These are phyloP conservation scores for Pythium pyrilobum DNA, from an alignment of 352 stramenopile species.

Conservation along the genomic window DNA sequence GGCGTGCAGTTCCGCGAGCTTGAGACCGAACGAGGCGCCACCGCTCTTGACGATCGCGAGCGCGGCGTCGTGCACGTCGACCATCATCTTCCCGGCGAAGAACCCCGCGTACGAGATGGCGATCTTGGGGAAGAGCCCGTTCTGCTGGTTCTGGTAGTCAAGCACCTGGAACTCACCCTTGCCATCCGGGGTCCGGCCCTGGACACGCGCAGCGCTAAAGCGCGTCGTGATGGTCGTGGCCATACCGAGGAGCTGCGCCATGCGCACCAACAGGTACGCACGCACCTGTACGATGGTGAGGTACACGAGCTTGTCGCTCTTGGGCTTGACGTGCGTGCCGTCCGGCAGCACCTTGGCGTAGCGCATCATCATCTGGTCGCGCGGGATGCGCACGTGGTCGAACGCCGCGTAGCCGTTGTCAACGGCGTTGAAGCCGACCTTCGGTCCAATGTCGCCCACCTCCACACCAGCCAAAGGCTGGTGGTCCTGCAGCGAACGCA, in stretches of 20 bases:
- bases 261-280: slow-evolving; percentile 18
- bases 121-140: slow-evolving; percentile 39
- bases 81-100: slow-evolving; percentile 28
- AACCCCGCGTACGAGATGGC: slow-evolving; percentile 36
- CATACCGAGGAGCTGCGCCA: slow-evolving; percentile 9
- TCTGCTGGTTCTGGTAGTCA: slow-evolving; percentile 57
- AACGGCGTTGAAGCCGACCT: slow-evolving; percentile 89
- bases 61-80: slow-evolving; percentile 28
- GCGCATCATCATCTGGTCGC: slow-evolving; percentile 52
- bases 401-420: slow-evolving; percentile 91
- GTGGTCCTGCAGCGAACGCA: slow-evolving; percentile 80
- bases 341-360: slow-evolving; percentile 45
- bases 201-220: slow-evolving; percentile 45
- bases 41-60: slow-evolving; percentile 34
- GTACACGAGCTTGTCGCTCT: slow-evolving; percentile 66
- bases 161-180: slow-evolving; percentile 53
- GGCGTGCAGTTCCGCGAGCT: slow-evolving; percentile 48
- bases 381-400: slow-evolving; percentile 82
- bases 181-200: slow-evolving; percentile 30
- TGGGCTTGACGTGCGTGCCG: slow-evolving; percentile 49
- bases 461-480: slow-evolving; percentile 80
- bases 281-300: slow-evolving; percentile 48
- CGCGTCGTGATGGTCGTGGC: slow-evolving; percentile 44
- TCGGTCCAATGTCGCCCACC: slow-evolving; percentile 90
- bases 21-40: slow-evolving; percentile 25